These are phyloP conservation scores for Corylus americana DNA, from an alignment of 306 rosid species.

Conservation along the genomic window DNA sequence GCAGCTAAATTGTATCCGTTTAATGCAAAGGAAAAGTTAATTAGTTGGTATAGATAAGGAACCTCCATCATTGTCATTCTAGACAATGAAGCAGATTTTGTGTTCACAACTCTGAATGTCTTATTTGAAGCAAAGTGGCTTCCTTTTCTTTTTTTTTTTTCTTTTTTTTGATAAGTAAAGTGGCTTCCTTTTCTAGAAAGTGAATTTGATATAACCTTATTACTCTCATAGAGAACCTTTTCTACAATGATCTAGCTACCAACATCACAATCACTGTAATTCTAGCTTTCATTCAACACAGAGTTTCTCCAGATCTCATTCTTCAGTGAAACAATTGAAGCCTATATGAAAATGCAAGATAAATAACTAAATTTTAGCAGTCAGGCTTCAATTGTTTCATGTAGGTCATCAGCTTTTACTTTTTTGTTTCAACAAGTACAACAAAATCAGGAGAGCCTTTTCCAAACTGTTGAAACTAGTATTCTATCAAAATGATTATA, in stretches of 20 bases:
- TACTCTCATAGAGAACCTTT: background rate
- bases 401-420: too few species aligned
- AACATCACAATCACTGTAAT: background rate
- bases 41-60: background rate
- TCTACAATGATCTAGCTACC: background rate
- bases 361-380: background rate
- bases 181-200: too few species aligned
- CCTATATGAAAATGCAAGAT: background rate
- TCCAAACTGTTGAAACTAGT: too few species aligned
- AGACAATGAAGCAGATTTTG: background rate
- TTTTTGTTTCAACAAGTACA: too few species aligned
- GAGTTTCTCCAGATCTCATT: background rate
- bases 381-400: too few species aligned
- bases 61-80: background rate
- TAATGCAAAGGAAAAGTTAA: background rate
- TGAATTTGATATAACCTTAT: too few species aligned
- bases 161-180: too few species aligned
- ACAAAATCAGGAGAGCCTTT: too few species aligned
- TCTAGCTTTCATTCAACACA: constrained; percentile 1
- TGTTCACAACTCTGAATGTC: background rate
- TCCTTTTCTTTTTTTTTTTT: too few species aligned
- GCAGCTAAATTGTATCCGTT: background rate
- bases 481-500: background rate
- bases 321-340: background rate
- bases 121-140: background rate